Evolutionary conservation across 1,284 basidiomycete species (phyloP).

Genomic region (Amylostereum chailletii): DNA sequence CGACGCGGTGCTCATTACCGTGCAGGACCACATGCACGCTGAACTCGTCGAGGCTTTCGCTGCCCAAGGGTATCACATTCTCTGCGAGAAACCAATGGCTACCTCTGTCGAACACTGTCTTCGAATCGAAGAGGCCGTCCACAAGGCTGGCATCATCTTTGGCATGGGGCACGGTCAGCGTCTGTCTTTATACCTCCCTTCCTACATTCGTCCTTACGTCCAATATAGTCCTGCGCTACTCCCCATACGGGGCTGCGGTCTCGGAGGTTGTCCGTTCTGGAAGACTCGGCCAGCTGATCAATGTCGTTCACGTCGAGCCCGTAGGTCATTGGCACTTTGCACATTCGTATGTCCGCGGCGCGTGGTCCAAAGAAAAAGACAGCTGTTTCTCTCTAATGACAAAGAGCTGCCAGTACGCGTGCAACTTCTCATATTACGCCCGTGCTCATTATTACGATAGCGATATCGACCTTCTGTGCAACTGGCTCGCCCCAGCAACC

Average conservation of each 20-base stretch:
- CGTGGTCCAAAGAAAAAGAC: conserved; percentile 63
- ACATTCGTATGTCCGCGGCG: conserved; percentile 78
- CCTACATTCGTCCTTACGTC: not conserved
- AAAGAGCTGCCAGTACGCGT: conserved; percentile 77
- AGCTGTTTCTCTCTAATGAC: conserved; percentile 81
- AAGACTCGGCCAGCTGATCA: conserved; percentile 66
- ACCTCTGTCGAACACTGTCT: conserved; percentile 66
- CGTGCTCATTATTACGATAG: conserved; percentile 26
- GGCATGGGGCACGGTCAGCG: conserved; percentile 75
- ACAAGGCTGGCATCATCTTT: conserved; percentile 64
- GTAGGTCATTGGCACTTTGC: conserved; percentile 79
- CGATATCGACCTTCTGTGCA: conserved; percentile 77
- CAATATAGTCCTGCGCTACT: conserved; percentile 72
- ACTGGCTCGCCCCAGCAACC: conserved; percentile 59
- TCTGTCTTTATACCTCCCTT: not conserved
- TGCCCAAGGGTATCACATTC: conserved; percentile 74
- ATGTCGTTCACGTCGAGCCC: conserved; percentile 71
- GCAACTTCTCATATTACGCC: not conserved
- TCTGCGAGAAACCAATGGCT: conserved; percentile 89
- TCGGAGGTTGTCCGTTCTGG: conserved; percentile 65
- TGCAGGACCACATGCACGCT: conserved; percentile 72
- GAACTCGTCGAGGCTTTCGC: conserved; percentile 69
- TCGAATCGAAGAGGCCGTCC: conserved; percentile 64
- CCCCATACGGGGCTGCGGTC: conserved; percentile 69
- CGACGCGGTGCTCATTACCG: conserved; percentile 71